phyloP scores from a whole-genome alignment of 2,329 filamentous ascomycete species.

The Xylaria sp. region DNA sequence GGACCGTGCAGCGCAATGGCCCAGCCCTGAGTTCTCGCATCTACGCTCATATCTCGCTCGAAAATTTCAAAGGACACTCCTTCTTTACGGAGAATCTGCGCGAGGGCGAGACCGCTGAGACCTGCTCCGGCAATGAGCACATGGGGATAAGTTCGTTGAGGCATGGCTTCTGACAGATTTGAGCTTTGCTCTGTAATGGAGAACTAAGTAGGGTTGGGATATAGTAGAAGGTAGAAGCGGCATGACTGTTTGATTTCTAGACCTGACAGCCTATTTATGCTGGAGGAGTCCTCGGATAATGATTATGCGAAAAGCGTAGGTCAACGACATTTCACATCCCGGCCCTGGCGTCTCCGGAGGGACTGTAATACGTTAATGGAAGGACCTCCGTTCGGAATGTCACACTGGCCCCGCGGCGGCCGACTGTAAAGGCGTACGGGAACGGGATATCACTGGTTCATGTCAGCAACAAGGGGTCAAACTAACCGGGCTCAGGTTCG shows the following conservation, averaged over 20 bases:
- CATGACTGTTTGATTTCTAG: background rate
- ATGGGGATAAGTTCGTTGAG: conserved; percentile 20
- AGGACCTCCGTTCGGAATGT: background rate
- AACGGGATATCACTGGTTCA: conserved; percentile 6
- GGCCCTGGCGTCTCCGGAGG: background rate
- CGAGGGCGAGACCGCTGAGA: conserved; percentile 34
- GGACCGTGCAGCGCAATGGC: conserved; percentile 28
- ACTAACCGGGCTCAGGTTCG: background rate
- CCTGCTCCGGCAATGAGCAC: conserved; percentile 37
- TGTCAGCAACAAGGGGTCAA: background rate
- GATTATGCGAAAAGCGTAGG: background rate
- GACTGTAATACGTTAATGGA: background rate
- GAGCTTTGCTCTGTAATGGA: background rate
- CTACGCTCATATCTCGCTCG: conserved; percentile 29
- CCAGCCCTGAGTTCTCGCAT: conserved; percentile 34
- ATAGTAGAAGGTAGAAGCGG: background rate
- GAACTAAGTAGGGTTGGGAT: background rate
- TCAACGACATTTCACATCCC: background rate
- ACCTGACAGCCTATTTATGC: background rate
- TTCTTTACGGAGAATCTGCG: conserved; percentile 33
- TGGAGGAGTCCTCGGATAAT: background rate
- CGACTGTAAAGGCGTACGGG: conserved; percentile 10
- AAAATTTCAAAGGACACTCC: conserved; percentile 35
- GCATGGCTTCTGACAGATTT: background rate
- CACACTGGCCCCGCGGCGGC: background rate